Conservation (phyloP, 1,284 basidiomycete genomes). For the Volvariella surrecta region DNA sequence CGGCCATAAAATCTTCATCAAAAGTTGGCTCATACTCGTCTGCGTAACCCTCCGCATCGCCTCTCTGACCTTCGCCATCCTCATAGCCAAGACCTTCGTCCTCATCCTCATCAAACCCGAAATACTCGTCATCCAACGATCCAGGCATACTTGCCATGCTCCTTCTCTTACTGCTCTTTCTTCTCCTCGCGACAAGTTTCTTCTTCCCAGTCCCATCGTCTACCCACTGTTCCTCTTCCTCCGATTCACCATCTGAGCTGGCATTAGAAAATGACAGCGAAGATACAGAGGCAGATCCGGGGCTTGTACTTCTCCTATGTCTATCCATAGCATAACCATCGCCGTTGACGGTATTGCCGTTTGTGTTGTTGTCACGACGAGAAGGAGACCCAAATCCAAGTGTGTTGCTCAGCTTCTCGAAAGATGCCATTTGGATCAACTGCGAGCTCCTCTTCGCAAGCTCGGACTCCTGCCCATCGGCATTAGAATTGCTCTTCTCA, state of each 20-base stretch:
- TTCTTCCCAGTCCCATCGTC: slow-evolving; percentile 8
- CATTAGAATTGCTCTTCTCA: no score
- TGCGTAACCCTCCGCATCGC: slow-evolving; percentile 15
- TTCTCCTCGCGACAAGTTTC: slow-evolving; percentile 14
- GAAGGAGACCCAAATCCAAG: slow-evolving; percentile 32
- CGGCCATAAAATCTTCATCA: slow-evolving; percentile 71
- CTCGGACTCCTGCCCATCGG: slow-evolving; percentile 14
- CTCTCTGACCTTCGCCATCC: slow-evolving; percentile 14
- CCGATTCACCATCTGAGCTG: slow-evolving; percentile 30
- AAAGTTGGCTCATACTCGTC: slow-evolving; percentile 34
- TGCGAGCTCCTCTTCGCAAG: slow-evolving; percentile 15
- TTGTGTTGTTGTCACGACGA: no score
- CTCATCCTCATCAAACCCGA: slow-evolving; percentile 42
- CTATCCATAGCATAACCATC: no score
- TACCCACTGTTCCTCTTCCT: slow-evolving; percentile 41
- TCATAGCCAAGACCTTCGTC: slow-evolving; percentile 23
- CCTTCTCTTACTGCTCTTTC: slow-evolving; percentile 33
- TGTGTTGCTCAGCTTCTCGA: slow-evolving; percentile 56
- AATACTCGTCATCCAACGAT: slow-evolving; percentile 51
- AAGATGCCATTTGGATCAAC: slow-evolving; percentile 61
- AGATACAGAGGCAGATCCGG: slow-evolving; percentile 38
- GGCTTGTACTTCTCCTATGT: slow-evolving; percentile 36
- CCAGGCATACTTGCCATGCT: slow-evolving; percentile 82
- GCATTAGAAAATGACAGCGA: slow-evolving; percentile 33
- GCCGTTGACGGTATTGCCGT: no score